Evolutionary conservation across 768 basidiomycete species (phyloP).

Genomic region (Boletus reticuloceps): DNA sequence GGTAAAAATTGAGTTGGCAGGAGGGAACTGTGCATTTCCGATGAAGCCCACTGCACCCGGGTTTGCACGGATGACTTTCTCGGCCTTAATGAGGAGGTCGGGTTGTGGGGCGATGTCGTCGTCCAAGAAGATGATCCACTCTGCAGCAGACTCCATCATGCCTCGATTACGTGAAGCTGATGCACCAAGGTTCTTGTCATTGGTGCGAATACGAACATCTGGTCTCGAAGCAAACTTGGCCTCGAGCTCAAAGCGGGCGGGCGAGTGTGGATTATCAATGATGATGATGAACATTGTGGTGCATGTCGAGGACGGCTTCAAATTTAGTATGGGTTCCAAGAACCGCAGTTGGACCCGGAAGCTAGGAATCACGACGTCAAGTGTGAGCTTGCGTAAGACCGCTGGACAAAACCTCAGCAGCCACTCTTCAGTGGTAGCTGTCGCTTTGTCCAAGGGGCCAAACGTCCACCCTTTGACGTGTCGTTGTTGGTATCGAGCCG

Average conservation of each 20-base stretch:
- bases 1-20: conserved; percentile 47
- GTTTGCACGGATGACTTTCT: conserved; percentile 44
- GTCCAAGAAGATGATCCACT: conserved; percentile 61
- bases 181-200: conserved; percentile 47
- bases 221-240: conserved; percentile 39
- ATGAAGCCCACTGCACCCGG: conserved; percentile 54
- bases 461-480: conserved; percentile 49
- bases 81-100: conserved; percentile 45
- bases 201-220: conserved; percentile 54
- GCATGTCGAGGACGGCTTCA: conserved; percentile 42
- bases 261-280: conserved; percentile 51
- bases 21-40: conserved; percentile 49
- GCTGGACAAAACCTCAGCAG: conserved; percentile 25
- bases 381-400: conserved; percentile 39
- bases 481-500: conserved; percentile 48
- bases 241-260: conserved; percentile 37
- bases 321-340: conserved; percentile 43
- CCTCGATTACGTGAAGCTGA: conserved; percentile 56
- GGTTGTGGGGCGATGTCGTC: conserved; percentile 48
- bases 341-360: conserved; percentile 49
- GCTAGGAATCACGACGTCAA: conserved; percentile 57
- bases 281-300: conserved; percentile 57
- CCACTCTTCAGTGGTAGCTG: conserved; percentile 35
- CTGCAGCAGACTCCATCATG: conserved; percentile 51
- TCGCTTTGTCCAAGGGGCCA: conserved; percentile 42